Evolutionary conservation across 177 flowering plant genomes (phyloP), one percentile per base, ranked within the genome.

Genomic region (Telopea speciosissima): DNA sequence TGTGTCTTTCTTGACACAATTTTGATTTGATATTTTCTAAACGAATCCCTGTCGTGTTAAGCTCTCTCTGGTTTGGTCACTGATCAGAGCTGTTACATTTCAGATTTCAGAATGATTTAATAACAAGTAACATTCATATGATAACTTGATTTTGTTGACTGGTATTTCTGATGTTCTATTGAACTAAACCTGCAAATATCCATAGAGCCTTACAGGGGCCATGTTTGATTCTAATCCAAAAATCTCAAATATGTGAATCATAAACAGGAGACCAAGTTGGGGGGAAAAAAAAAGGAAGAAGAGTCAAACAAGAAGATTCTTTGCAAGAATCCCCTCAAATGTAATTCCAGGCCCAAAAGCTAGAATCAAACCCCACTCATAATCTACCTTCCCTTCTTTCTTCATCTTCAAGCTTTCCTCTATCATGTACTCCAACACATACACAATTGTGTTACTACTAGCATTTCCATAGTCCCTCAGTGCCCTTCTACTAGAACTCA

Each of bases 341-440:
- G 95, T 90, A 70, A 93, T 80, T 24, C 98, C 96, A n/a, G 99
- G 99, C 49, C 99, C 99, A 79, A 96, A 96, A 61, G 98, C 99
- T 68, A 96, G 83, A 5, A 96, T 83, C 80, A 93, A 73, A 24
- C 98, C 99, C 96, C 96, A 91, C 33, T 91, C 94, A 17, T 49
- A 44, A 22, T 22, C 75, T 22, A 21, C 79, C 4, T 68, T 60
- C 3, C 66, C 76, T 52, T 70, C 80, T 52, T 73, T 74, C 73
- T 81, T 88, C 72, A 52, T 72, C 72, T 87, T 86, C 76, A 74
- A 60, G 72, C 82, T 79, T 78, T 93, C 96, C 70, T 95, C 93
- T 10, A 89, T 68, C 93, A 96, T 85, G 77, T 96, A 91, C 78
- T 96, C 97, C 83, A 90, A 64, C 72, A 92, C 97, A 77, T 90